A percentile compares a stretch with the other conserved stretches of the same genome.
Conservation (phyloP, 352 stramenopile species). For the Pythium phragmiticola region DNA sequence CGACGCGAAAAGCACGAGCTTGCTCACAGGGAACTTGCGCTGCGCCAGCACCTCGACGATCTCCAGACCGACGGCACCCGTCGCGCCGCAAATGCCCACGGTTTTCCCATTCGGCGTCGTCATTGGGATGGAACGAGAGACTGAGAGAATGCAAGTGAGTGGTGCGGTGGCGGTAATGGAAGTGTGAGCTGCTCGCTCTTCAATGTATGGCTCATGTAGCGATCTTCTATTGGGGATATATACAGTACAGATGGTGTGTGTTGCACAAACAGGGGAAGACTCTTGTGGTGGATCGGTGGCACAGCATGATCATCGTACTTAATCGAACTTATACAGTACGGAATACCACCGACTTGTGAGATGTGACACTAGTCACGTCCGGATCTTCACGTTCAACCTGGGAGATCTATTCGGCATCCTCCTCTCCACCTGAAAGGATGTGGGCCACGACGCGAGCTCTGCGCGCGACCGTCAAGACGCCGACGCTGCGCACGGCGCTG, state of each 20-base stretch:
- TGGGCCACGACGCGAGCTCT: constrained; percentile 17
- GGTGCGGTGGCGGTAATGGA: background rate
- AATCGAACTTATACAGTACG: background rate
- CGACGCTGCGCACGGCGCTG: background rate
- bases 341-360: background rate
- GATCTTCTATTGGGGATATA: constrained; percentile 1
- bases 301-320: constrained; percentile 11
- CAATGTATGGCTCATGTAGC: constrained; percentile 11
- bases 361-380: constrained; percentile 42
- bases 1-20: constrained; percentile 95
- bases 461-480: constrained; percentile 14
- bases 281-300: constrained; percentile 24
- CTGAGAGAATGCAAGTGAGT: background rate
- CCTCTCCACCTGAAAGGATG: constrained; percentile 4
- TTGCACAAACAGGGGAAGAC: constrained; percentile 27
- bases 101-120: constrained; percentile 60
- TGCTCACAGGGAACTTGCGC: constrained; percentile 88
- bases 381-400: constrained; percentile 31
- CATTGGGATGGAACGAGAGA: constrained; percentile 25
- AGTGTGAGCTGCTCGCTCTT: constrained; percentile 18
- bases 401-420: background rate
- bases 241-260: constrained; percentile 2
- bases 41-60: constrained; percentile 90
- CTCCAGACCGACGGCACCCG: constrained; percentile 96
- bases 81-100: constrained; percentile 79